A percentile compares a stretch with the other conserved stretches of the same genome.
Evolutionary conservation across 345 rosid species (phyloP).

Genomic region (Citrus cavaleriei): DNA sequence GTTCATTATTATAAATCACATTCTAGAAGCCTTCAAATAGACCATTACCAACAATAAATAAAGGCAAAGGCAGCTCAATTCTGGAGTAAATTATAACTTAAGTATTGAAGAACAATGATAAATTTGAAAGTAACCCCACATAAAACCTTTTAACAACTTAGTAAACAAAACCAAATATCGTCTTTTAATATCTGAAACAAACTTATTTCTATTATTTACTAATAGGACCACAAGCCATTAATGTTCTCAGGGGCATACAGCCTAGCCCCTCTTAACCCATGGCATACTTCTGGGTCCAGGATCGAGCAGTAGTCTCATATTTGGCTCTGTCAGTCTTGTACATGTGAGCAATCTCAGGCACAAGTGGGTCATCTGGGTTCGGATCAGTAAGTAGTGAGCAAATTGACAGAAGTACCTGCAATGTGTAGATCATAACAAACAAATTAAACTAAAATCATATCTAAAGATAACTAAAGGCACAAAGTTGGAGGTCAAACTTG

Average conservation of each 20-base stretch:
- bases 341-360: conserved; percentile 66
- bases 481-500: not conserved
- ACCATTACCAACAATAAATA: not conserved
- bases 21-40: not conserved
- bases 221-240: not conserved
- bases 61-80: not conserved
- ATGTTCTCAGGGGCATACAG: not conserved
- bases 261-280: conserved; percentile 33
- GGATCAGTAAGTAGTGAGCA: conserved; percentile 70
- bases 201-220: conserved; percentile 29
- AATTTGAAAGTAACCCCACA: not conserved
- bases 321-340: conserved; percentile 65
- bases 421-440: not conserved
- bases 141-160: not conserved
- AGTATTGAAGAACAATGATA: not conserved
- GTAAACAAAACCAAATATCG: not conserved
- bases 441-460: too few relatives aligned
- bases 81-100: not conserved
- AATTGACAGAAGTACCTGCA: conserved; percentile 66
- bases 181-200: conserved; percentile 19
- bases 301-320: conserved; percentile 60
- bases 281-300: conserved; percentile 76
- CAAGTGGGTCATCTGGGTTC: conserved; percentile 71
- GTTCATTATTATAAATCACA: too few relatives aligned
- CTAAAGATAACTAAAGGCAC: not conserved